Base-by-base conservation (phyloP, 257 asterid genomes). In the Solanum bulbocastanum region DNA sequence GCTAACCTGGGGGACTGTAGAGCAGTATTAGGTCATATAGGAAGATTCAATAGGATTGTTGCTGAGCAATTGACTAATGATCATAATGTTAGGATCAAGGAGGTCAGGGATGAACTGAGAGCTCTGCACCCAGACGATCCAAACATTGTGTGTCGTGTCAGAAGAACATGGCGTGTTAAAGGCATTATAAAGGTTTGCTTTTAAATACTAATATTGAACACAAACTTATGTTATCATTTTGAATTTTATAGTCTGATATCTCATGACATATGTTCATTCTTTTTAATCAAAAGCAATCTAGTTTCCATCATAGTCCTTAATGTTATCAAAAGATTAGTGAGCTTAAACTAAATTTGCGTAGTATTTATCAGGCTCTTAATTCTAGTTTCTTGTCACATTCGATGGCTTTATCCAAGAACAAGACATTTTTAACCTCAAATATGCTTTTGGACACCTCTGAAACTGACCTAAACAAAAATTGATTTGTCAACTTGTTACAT, bases 1-100 rank as follows among this genome's bases (percentile, higher is more conserved):
- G 98, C 98, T 86, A 95, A 96, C 90, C 89, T 95, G 73, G 99
- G 99, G 27, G 98, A 96, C 90, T 96, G 97, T 18, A 92, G 99
- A 92, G 99, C 98, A 56, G 98, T 95, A 42, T 83, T 96, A 39
- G 98, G 98, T 69, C 88, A 36, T 90, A 78, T 89, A 81, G 94
- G 91, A 84, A 88, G 86, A 74, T 88, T 92, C 16, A 89, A 92
- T 42, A 91, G 88, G 85, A 91, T 96, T 40, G 87, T 87, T 5
- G 96, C 98, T 27, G 95, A 96, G 87, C 98, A 92, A 90, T 92
- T 96, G 89, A 96, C 97, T 3, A 60, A 18, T 69, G 98, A 96
- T 86, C 99, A 96, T 87, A 95, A 96, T 83, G 98, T 94, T 37
- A 84, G 89, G 82, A 37, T 89, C 86, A 94, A 93, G 91, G 96